Percentiles rank a stretch among this genome's conserved stretches.
Conservation (phyloP, 2,329 filamentous ascomycete genomes). For the Colletotrichum abscissum region DNA sequence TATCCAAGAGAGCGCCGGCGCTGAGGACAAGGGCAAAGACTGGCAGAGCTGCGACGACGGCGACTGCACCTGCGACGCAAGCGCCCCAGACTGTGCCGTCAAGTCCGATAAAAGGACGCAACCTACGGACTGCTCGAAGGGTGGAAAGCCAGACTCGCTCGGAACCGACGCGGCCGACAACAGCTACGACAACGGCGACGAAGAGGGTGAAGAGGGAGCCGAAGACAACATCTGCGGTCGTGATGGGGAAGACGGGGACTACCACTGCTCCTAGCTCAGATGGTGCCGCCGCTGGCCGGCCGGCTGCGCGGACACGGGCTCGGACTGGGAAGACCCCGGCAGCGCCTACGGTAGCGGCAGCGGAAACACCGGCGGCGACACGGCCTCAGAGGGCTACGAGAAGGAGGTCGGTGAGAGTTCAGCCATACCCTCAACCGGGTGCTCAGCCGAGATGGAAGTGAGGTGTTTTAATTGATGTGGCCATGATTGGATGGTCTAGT, state of each 20-base stretch:
- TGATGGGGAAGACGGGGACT: neutral
- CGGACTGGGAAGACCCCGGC: neutral
- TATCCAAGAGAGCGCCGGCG: neutral
- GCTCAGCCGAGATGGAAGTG: constrained; percentile 28
- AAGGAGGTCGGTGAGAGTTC: constrained; percentile 10
- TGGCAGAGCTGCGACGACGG: neutral
- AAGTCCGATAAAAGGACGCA: neutral
- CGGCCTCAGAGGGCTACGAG: constrained; percentile 24
- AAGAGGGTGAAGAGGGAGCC: constrained; percentile 22
- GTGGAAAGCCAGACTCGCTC: constrained; percentile 30
- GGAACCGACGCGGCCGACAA: constrained; percentile 14
- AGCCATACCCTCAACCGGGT: constrained; percentile 23
- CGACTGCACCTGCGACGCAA: neutral
- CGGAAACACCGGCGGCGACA: neutral
- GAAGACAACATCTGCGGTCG: neutral
- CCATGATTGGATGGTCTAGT: neutral
- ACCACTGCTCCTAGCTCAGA: neutral
- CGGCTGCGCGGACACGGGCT: neutral
- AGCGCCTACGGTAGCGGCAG: neutral
- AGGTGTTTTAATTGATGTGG: neutral
- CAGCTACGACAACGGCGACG: neutral
- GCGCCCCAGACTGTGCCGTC: neutral
- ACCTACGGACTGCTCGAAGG: constrained; percentile 10
- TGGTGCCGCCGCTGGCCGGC: neutral
- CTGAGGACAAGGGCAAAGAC: constrained; percentile 7